Evolutionary conservation across 768 basidiomycete genomes (phyloP).

Genomic region (Leccinellum albellum): DNA sequence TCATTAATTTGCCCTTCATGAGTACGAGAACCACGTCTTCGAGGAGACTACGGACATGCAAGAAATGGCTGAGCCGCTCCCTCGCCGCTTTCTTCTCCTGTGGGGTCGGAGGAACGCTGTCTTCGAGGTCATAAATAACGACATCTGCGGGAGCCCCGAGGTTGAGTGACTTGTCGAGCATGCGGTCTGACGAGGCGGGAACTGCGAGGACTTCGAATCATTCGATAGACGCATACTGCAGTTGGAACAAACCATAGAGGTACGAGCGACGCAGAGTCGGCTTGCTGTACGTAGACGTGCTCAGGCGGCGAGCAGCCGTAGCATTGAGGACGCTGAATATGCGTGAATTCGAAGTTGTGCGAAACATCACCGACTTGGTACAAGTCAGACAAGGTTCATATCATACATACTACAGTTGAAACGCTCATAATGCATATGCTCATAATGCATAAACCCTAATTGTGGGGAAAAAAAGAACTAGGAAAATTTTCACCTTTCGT

Average conservation of each 20-base stretch:
- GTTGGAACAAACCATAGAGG: conserved; percentile 45
- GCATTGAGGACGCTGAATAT: background rate
- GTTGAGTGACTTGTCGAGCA: conserved; percentile 74
- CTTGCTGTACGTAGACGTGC: conserved; percentile 16
- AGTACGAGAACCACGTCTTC: conserved; percentile 6
- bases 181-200: conserved; percentile 73
- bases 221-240: background rate
- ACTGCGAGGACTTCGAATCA: conserved; percentile 39
- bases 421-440: too few relatives aligned
- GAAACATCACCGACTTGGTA: background rate
- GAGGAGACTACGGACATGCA: conserved; percentile 40
- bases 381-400: too few relatives aligned
- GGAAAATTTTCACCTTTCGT: too few relatives aligned
- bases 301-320: conserved; percentile 9
- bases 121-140: conserved; percentile 86
- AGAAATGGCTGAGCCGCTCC: conserved; percentile 49
- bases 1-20: conserved; percentile 8
- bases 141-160: conserved; percentile 55
- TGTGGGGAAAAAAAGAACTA: too few relatives aligned
- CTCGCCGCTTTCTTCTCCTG: conserved; percentile 61
- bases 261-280: conserved; percentile 48
- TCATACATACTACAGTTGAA: too few relatives aligned
- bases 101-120: conserved; percentile 65
- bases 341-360: conserved; percentile 1
- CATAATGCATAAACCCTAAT: too few relatives aligned